Conservation (phyloP, 2,329 filamentous ascomycete species). For the Verticillium klebahnii region DNA sequence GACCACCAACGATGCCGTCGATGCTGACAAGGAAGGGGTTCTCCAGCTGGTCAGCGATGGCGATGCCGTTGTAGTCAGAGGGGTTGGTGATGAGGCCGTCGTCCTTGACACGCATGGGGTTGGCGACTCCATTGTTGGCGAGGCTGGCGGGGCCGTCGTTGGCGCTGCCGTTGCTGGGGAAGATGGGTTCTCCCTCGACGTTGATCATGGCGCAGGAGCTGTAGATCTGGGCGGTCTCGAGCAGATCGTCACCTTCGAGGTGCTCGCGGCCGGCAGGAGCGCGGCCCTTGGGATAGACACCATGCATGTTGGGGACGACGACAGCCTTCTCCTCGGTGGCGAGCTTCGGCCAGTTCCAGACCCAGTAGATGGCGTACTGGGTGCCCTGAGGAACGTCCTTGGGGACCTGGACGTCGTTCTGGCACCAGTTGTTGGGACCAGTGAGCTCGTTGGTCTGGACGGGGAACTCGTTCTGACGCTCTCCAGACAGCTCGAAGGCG, state of each 20-base stretch:
- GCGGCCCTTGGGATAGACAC: slow-evolving; percentile 29
- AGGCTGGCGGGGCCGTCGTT: slow-evolving; percentile 6
- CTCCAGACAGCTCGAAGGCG: slow-evolving; percentile 46
- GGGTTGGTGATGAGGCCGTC: slow-evolving; percentile 27
- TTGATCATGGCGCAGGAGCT: slow-evolving; percentile 16
- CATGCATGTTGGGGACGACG: slow-evolving; percentile 9
- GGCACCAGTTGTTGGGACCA: slow-evolving; percentile 67
- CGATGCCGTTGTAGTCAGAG: slow-evolving; percentile 35
- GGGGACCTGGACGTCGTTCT: slow-evolving; percentile 76
- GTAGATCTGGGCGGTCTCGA: slow-evolving; percentile 32
- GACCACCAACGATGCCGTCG: slow-evolving; percentile 17
- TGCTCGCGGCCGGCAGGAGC: slow-evolving; percentile 15
- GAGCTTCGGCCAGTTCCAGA: slow-evolving; percentile 86
- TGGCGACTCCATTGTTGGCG: slow-evolving; percentile 3
- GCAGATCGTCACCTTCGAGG: slow-evolving; percentile 9
- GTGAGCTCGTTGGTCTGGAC: slow-evolving; percentile 44
- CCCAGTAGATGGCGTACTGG: slow-evolving; percentile 84
- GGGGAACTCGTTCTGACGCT: slow-evolving; percentile 54
- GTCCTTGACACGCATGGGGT: slow-evolving; percentile 1
- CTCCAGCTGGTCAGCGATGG: slow-evolving; percentile 39
- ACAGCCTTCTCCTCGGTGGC: slow-evolving; percentile 29
- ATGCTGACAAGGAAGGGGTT: slow-evolving; percentile 41
- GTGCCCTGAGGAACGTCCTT: slow-evolving; percentile 55
- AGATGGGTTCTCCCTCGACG: slow-evolving; percentile 10
- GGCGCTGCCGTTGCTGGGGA: background rate